Base-by-base conservation (phyloP, 257 asterid species). In the Nicotiana paniculata region DNA sequence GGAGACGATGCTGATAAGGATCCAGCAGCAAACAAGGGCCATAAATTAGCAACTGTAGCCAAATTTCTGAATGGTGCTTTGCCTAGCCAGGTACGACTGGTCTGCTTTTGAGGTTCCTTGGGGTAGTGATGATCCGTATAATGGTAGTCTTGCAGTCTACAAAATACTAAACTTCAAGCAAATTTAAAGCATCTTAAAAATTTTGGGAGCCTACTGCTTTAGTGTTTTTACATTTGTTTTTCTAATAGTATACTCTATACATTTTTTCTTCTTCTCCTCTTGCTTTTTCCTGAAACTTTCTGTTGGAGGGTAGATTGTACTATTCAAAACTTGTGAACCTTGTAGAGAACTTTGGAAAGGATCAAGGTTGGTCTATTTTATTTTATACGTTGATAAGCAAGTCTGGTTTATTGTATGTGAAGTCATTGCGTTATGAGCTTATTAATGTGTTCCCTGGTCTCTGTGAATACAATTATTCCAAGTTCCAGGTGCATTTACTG, bases 21-120 rank as follows among this genome's bases (percentile, higher is more conserved):
- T 75, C 86, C 91, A 33, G 81, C 88, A 70, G 84, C 91, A 21
- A 97, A 93, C 10, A 90, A 85, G 86, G 91, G 78, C 81, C 64
- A 86, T 21, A 94, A 83, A 75, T 85, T 95, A 54, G 88, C 87
- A 65, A 85, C 92, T 80, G 85, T 90, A 81, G 89, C 90, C 12
- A 90, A 98, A 53, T 93, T 86, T 62, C 91, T 70, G 77, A 96
- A 93, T 91, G 99, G 98, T 80, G 84, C 90, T 87, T 91, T 89
- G 82, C 91, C 97, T 6, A 98, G 91, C 79, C 97, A 90, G 83
- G 98, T 94, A 86, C 85, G 86, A 18, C 82, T 12, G 26, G 30
- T 76, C 24, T 53, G 39, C 46, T 67, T 67, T 67, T 67, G 75
- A 66, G 53, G 28, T 67, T 67, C 18, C 16, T 33, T 64, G 75